These are phyloP conservation scores for Oryza punctata DNA, from an alignment of 176 grass and related monocot species.

Conservation along the genomic window DNA sequence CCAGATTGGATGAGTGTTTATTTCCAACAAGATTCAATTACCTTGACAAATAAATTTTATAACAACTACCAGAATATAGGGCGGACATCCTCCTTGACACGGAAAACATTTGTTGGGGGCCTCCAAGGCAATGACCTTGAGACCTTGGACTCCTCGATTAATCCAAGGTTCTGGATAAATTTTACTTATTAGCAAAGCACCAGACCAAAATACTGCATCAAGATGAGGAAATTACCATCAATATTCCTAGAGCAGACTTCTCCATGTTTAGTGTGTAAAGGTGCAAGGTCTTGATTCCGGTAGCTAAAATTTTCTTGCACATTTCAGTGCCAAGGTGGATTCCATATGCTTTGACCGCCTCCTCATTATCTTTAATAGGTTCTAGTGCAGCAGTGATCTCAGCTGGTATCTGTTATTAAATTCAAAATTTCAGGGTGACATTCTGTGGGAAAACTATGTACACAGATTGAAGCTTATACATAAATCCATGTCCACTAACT, in stretches of 20 bases:
- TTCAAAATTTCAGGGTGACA: constrained; percentile 23
- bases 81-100: constrained; percentile 85
- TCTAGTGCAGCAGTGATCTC: constrained; percentile 75
- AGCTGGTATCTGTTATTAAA: constrained; percentile 60
- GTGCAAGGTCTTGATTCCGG: constrained; percentile 83
- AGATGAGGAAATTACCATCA: constrained; percentile 52
- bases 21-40: neutral
- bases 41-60: constrained; percentile 1
- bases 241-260: constrained; percentile 77
- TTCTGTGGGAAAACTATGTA: neutral
- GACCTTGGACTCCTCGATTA: constrained; percentile 77
- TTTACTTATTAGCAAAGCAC: neutral
- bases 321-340: constrained; percentile 85
- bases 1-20: constrained; percentile 13
- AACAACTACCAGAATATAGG: constrained; percentile 86
- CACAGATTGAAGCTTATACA: neutral
- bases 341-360: constrained; percentile 83
- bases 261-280: constrained; percentile 93
- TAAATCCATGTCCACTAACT: constrained; percentile 2
- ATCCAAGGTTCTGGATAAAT: constrained; percentile 70
- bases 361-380: constrained; percentile 88
- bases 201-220: constrained; percentile 30
- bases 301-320: constrained; percentile 93
- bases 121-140: constrained; percentile 86
- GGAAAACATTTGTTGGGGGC: constrained; percentile 74